A percentile compares a stretch with the other conserved stretches of the same genome.
Conservation (phyloP, 163 green algal species). For the Picocystis sp. region DNA sequence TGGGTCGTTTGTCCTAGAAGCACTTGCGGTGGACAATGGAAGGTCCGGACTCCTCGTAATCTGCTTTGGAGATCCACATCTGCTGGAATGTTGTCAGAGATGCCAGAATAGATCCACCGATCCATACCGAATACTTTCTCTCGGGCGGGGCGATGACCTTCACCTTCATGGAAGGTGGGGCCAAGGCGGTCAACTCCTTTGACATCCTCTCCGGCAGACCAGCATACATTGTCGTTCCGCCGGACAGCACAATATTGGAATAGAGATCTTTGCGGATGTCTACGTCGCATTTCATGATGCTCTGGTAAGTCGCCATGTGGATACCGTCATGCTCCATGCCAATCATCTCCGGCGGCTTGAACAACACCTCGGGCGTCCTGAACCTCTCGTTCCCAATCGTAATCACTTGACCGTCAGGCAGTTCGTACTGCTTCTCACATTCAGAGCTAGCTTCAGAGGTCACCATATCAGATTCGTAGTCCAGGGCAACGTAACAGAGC, state of each 20-base stretch:
- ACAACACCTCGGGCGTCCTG: slow-evolving; percentile 95
- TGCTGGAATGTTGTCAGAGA: slow-evolving; percentile 93
- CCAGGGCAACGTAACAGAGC: slow-evolving; percentile 87
- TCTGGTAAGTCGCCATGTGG: slow-evolving; percentile 96
- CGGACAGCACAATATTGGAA: slow-evolving; percentile 92
- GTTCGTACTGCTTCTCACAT: slow-evolving; percentile 91
- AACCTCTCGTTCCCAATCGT: slow-evolving; percentile 94
- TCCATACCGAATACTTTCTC: slow-evolving; percentile 97
- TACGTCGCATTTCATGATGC: slow-evolving; percentile 99
- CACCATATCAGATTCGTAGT: slow-evolving; percentile 83
- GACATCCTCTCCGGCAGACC: slow-evolving; percentile 86
- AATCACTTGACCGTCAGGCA: slow-evolving; percentile 90
- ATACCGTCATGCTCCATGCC: slow-evolving; percentile 84
- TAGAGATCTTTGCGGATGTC: slow-evolving; percentile 99
- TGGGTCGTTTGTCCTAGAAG: slow-evolving; percentile 33
- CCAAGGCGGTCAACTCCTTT: slow-evolving; percentile 89
- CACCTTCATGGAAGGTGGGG: slow-evolving; percentile 90
- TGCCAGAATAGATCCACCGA: slow-evolving; percentile 93
- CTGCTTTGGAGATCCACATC: slow-evolving; percentile 88
- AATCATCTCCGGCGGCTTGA: slow-evolving; percentile 69
- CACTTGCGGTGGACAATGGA: slow-evolving; percentile 96
- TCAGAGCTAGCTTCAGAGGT: slow-evolving; percentile 51
- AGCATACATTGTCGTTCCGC: slow-evolving; percentile 30
- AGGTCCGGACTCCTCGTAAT: slow-evolving; percentile 92
- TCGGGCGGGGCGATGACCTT: slow-evolving; percentile 89